Conservation (phyloP, 2,329 filamentous ascomycete genomes). For the Rhinocladiella similis region DNA sequence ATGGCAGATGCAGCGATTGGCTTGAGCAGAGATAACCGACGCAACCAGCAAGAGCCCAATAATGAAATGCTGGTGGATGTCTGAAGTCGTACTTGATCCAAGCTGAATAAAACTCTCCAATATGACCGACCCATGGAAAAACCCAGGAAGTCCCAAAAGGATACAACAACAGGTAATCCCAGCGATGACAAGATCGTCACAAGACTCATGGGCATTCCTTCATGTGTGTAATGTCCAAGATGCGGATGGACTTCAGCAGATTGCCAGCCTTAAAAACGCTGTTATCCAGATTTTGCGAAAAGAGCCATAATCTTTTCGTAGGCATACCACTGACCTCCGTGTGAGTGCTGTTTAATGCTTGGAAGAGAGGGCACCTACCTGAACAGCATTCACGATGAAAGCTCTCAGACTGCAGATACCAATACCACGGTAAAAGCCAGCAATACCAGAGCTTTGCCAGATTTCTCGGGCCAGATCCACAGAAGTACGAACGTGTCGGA, state of each 20-base stretch:
- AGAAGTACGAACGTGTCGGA: constrained; percentile 46
- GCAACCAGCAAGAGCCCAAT: constrained; percentile 2
- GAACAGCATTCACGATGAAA: constrained; percentile 90
- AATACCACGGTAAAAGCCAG: constrained; percentile 71
- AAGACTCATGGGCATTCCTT: too few species aligned
- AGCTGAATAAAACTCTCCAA: not conserved
- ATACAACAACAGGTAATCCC: too few species aligned
- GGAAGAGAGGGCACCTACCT: constrained; percentile 42
- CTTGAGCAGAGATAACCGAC: constrained; percentile 67
- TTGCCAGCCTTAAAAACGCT: not conserved
- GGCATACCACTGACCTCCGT: constrained; percentile 68
- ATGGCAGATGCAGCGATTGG: constrained; percentile 80
- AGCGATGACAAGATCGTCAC: too few species aligned
- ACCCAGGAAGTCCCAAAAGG: too few species aligned
- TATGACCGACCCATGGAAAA: not conserved
- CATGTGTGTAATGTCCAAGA: too few species aligned
- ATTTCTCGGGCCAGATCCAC: constrained; percentile 64
- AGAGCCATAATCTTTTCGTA: constrained; percentile 82
- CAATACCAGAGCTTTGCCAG: constrained; percentile 63
- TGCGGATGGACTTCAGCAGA: too few species aligned
- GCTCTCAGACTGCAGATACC: constrained; percentile 80
- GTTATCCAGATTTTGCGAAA: constrained; percentile 9
- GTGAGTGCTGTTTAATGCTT: constrained; percentile 7
- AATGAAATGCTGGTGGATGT: constrained; percentile 21
- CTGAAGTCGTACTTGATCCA: not conserved